Percentiles rank a stretch among this genome's conserved stretches.
Evolutionary conservation across 306 rosid genomes (phyloP).

Genomic region (Dalbergia oliveri): DNA sequence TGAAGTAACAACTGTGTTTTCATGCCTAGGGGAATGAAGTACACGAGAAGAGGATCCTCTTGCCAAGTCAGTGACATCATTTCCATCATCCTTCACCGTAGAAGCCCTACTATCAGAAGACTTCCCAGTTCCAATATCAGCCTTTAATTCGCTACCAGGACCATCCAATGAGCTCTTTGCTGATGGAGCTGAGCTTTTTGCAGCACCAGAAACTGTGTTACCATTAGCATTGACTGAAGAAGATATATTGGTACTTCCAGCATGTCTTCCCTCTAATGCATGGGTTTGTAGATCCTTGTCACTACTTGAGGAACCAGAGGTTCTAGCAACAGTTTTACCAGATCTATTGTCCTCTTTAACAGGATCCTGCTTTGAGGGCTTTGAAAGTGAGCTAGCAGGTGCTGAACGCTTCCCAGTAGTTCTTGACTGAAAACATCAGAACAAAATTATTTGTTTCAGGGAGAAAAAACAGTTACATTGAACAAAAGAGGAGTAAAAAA

Average conservation of each 20-base stretch:
- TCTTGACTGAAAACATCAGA: conserved; percentile 70
- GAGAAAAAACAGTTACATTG: not conserved
- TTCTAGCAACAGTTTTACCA: conserved; percentile 70
- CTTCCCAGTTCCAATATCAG: conserved; percentile 70
- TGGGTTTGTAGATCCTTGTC: conserved; percentile 74
- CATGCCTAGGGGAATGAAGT: conserved; percentile 87
- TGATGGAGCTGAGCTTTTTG: conserved; percentile 63
- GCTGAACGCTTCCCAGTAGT: conserved; percentile 69
- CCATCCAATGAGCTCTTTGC: conserved; percentile 58
- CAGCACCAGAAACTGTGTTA: conserved; percentile 54
- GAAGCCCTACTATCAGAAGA: conserved; percentile 71
- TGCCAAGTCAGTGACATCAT: conserved; percentile 65
- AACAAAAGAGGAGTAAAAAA: conserved; percentile 6
- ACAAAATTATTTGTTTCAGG: conserved; percentile 9
- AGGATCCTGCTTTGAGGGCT: conserved; percentile 79
- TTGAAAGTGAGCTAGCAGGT: conserved; percentile 68
- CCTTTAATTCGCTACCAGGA: conserved; percentile 70
- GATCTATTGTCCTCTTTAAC: conserved; percentile 84
- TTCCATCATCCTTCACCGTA: conserved; percentile 75
- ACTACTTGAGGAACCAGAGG: conserved; percentile 59
- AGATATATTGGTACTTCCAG: conserved; percentile 53
- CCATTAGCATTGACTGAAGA: conserved; percentile 73
- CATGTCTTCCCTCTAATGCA: conserved; percentile 72
- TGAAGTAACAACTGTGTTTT: conserved; percentile 57
- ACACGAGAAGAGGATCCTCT: conserved; percentile 79